Evolutionary conservation across 371 early-diverging fungal species (phyloP).

Genomic region (Mucor indicus): DNA sequence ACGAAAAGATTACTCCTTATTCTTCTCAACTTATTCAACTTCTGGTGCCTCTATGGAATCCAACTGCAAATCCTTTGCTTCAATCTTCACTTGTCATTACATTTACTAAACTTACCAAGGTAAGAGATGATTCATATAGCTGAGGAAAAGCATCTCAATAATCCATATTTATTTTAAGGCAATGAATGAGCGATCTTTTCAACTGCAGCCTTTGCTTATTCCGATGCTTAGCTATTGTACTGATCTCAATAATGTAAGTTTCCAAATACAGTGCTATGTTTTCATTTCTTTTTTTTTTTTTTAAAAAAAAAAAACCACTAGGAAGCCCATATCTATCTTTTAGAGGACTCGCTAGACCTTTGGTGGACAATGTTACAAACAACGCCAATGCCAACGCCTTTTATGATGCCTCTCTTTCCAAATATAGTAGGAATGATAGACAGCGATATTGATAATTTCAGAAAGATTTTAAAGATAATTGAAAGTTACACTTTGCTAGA

Average conservation of each 20-base stretch:
- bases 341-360: conserved; percentile 86
- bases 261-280: neutral
- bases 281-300: too few relatives aligned
- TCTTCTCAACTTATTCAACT: conserved; percentile 68
- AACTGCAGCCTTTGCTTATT: conserved; percentile 67
- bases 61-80: conserved; percentile 75
- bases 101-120: conserved; percentile 71
- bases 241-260: conserved; percentile 48
- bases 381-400: conserved; percentile 46
- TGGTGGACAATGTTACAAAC: conserved; percentile 81
- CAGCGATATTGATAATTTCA: conserved; percentile 72
- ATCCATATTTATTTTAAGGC: conserved; percentile 50
- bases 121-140: conserved; percentile 19
- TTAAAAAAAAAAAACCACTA: too few relatives aligned
- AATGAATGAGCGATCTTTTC: conserved; percentile 63
- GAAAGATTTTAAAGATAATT: conserved; percentile 69
- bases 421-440: conserved; percentile 63
- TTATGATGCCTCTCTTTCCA: conserved; percentile 62
- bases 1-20: conserved; percentile 63
- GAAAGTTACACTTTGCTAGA: conserved; percentile 79
- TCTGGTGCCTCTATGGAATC: conserved; percentile 78
- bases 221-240: conserved; percentile 76
- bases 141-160: neutral
- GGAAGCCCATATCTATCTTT: conserved; percentile 78
- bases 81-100: conserved; percentile 76